Evolutionary conservation across 2,329 filamentous ascomycete genomes (phyloP), one percentile per base, ranked within the genome.

Genomic region (Penicillium polonicum): DNA sequence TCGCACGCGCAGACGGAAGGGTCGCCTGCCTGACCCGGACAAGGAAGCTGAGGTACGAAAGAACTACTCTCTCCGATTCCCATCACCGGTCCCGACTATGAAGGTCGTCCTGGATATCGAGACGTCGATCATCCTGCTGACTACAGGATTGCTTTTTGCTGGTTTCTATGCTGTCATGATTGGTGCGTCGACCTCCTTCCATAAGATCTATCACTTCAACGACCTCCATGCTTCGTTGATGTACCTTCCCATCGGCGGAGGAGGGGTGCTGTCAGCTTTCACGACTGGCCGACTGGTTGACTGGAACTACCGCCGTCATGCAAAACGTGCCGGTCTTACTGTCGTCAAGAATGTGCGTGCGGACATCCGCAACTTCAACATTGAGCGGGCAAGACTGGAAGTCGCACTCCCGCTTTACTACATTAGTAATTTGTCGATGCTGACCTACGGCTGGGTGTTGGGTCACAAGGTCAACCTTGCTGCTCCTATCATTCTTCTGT

Each of bases 251-350:
- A 74, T 56, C 54, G 69, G 68, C 4, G 54, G 53, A 13, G 68
- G 69, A 4, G 61, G 60, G 0, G 50, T 65, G 10, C 17, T 63
- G 1, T 62, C 67, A n/a, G 58, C 66, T 6, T 62, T 69, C 25
- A 59, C 76, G 17, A 74, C 70, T 35, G 88, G 90, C 5, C 78
- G 79, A 2, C 63, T 85, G 8, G 80, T 90, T 35, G 88, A 90
- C 71, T 87, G 84, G 80, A 91, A 92, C 72, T 94, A 89, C 71
- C 81, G 85, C 7, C 83, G 88, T 39, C 82, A 86, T 46, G 88
- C 89, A 1, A 79, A 77, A 48, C 80, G 81, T 33, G 76, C 87
- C 17, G 85, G 85, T 6, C 78, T 91, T 57, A 75, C 78, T 2
- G 82, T 91, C 58, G 82, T 85, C 51, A 80, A 79, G 82, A 62